These are phyloP conservation scores for Serendipita sp. DNA, from an alignment of 768 basidiomycete species.

Conservation along the genomic window DNA sequence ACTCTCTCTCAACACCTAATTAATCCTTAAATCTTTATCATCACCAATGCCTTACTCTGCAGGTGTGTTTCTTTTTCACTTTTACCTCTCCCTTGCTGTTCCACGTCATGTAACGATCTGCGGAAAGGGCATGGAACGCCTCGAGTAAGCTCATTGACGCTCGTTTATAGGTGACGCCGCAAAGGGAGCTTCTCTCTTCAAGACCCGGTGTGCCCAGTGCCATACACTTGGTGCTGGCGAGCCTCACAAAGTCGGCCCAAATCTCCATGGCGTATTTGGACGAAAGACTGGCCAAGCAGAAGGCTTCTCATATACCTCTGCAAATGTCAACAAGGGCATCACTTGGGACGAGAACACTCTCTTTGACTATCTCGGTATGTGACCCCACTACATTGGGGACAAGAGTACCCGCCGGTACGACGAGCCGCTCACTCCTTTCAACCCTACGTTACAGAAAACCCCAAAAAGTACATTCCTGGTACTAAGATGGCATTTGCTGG, in stretches of 20 bases:
- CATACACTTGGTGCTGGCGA: slow-evolving; percentile 71
- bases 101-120: background rate
- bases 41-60: background rate
- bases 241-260: slow-evolving; percentile 83
- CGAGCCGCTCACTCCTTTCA: background rate
- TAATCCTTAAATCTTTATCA: background rate
- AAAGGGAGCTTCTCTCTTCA: slow-evolving; percentile 93
- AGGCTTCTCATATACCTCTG: slow-evolving; percentile 82
- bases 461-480: slow-evolving; percentile 96
- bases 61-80: background rate
- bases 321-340: slow-evolving; percentile 90
- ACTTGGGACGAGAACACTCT: slow-evolving; percentile 76
- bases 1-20: background rate
- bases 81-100: background rate
- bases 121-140: background rate
- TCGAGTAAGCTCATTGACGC: background rate
- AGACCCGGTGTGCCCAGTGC: slow-evolving; percentile 89
- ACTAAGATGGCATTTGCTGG: slow-evolving; percentile 99
- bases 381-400: background rate
- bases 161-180: slow-evolving; percentile 48
- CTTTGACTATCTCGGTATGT: slow-evolving; percentile 61
- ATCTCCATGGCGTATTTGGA: slow-evolving; percentile 84
- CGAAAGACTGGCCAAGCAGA: slow-evolving; percentile 76
- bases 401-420: background rate
- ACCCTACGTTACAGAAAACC: slow-evolving; percentile 45